Percentiles rank a stretch among this genome's conserved stretches.
Conservation (phyloP, 2,329 filamentous ascomycete genomes). For the Penicillium griseofulvum region DNA sequence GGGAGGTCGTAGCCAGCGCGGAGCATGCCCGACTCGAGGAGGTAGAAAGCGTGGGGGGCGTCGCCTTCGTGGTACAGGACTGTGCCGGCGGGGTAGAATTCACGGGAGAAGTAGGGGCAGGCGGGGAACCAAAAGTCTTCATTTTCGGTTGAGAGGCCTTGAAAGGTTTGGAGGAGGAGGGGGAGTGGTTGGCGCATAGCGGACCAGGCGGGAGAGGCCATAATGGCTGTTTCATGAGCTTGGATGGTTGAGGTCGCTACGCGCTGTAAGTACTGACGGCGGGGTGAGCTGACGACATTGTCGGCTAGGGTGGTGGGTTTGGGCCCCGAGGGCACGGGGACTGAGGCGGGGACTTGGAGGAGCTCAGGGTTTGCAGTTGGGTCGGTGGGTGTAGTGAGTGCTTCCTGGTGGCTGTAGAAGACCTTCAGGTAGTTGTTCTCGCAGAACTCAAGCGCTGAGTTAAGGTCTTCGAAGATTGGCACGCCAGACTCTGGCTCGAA, state of each 20-base stretch:
- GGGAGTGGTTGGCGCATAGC: slow-evolving; percentile 86
- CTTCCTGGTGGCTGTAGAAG: slow-evolving; percentile 68
- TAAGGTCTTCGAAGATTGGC: slow-evolving; percentile 80
- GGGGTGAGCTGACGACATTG: slow-evolving; percentile 68
- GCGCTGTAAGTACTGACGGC: slow-evolving; percentile 71
- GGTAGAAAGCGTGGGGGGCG: slow-evolving; percentile 76
- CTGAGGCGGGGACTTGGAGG: slow-evolving; percentile 29
- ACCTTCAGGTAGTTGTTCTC: slow-evolving; percentile 90
- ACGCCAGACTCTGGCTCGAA: slow-evolving; percentile 72
- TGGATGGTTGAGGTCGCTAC: slow-evolving; percentile 74
- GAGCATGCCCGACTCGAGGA: slow-evolving; percentile 84
- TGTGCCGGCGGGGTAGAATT: slow-evolving; percentile 65
- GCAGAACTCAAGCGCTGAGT: slow-evolving; percentile 88
- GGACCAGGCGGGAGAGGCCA: slow-evolving; percentile 67
- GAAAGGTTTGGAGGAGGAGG: slow-evolving; percentile 92
- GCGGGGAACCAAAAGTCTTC: slow-evolving; percentile 94
- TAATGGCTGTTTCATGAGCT: slow-evolving; percentile 50
- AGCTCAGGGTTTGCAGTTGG: slow-evolving; percentile 4
- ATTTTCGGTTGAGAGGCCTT: slow-evolving; percentile 77
- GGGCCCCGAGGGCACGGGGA: slow-evolving; percentile 12
- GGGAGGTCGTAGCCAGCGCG: slow-evolving; percentile 87
- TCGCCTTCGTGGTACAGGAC: slow-evolving; percentile 78
- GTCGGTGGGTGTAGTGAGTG: slow-evolving; percentile 22
- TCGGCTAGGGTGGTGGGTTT: slow-evolving; percentile 45
- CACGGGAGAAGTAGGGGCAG: slow-evolving; percentile 69